A percentile compares a stretch with the other conserved stretches of the same genome.
Evolutionary conservation across 306 rosid species (phyloP).

Genomic region (Comarum palustre): DNA sequence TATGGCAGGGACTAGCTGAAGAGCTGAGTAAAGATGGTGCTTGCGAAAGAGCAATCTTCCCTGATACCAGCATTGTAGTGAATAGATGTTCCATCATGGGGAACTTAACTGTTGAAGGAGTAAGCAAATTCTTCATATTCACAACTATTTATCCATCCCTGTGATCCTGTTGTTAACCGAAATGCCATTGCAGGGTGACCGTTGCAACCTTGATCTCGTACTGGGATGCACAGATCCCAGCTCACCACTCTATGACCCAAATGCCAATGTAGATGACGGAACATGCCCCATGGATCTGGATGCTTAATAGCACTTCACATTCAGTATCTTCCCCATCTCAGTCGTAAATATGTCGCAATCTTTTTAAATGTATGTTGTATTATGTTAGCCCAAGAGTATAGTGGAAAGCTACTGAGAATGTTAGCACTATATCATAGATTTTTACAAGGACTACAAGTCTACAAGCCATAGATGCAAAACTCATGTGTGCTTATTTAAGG

Average conservation of each 20-base stretch:
- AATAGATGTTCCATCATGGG: slow-evolving; percentile 70
- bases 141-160: neutral
- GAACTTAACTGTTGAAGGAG: slow-evolving; percentile 71
- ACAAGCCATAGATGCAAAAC: neutral
- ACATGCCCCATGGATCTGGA: slow-evolving; percentile 58
- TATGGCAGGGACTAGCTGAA: slow-evolving; percentile 64
- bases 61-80: slow-evolving; percentile 51
- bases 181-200: slow-evolving; percentile 66
- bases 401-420: slow-evolving; percentile 8
- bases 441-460: neutral
- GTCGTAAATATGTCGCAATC: neutral
- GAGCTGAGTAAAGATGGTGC: slow-evolving; percentile 88
- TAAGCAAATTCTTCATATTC: slow-evolving; percentile 32
- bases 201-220: slow-evolving; percentile 65
- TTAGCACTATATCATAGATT: neutral
- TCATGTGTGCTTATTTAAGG: neutral
- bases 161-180: neutral
- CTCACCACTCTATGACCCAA: slow-evolving; percentile 56
- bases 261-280: slow-evolving; percentile 91
- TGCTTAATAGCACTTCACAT: slow-evolving; percentile 26
- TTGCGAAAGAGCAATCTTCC: slow-evolving; percentile 80
- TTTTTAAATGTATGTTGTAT: neutral
- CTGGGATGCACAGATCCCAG: slow-evolving; percentile 81
- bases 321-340: slow-evolving; percentile 6
- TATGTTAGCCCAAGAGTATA: neutral